Evolutionary conservation across 768 basidiomycete species (phyloP), one percentile per base, ranked within the genome.

Genomic region (Tephrocybe sp.): DNA sequence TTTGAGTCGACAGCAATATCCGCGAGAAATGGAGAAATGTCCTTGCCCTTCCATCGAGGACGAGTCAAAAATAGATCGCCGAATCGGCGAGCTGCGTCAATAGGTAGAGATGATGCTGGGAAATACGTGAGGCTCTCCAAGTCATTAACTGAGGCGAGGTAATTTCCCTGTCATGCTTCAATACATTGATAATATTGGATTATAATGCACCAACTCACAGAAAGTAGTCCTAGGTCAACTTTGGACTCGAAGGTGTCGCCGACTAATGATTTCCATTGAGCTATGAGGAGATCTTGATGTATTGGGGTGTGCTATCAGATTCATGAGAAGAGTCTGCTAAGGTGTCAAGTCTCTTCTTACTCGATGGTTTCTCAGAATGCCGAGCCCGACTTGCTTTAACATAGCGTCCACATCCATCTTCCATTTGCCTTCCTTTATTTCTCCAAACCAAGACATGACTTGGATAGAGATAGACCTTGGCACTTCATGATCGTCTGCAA

Each of bases 1-100:
- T 97, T 96, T 7, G 73, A 69, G 61, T 91, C 84, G n/a, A 93
- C 74, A 0, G 86, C 86, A 47, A 97, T 83, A 54, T 92, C 92
- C 5, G 74, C 67, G 11, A 98, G 70, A 69, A 95, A 98, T 4
- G 88, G 89, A 22, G 71, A 68, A 52, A 98, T 88, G 15, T 95
- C 92, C 11, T 87, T 83, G 5, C 76, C 78, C 60, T 78, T 83
- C 92, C 92, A 94, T 37, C 80, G 79, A 18, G 79, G 54, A 5
- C 86, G 82, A 8, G 86, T 87, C 31, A 91, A 73, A 74, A 99
- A 99, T 13, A 98, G 79, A 54, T 96, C 92, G 11, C 79, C 66
- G 69, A 98, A 98, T 13, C 96, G 86, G 7, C 82, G 78, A 1
- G 85, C 74, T 5, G 95, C 87, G 43, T 92, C 87, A 0, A 79